phyloP scores from a whole-genome alignment of 1,284 basidiomycete genomes.

The Ganoderma meredithae region DNA sequence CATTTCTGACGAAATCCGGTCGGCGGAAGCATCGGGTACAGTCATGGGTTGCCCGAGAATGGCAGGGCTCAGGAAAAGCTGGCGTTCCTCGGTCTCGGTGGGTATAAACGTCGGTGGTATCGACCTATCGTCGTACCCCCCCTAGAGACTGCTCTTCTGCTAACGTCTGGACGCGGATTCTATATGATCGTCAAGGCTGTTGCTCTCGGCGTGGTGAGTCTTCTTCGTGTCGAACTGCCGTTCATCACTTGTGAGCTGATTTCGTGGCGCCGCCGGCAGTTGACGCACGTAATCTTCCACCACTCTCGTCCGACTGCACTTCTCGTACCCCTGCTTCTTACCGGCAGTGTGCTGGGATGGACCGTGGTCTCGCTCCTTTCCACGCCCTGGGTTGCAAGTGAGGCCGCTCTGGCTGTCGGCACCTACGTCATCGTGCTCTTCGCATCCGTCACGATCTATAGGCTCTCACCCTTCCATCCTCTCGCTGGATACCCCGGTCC shows the following conservation, averaged over 20 bases:
- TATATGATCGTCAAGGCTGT: neutral
- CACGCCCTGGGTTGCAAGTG: neutral
- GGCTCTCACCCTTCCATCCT: neutral
- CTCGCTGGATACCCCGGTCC: neutral
- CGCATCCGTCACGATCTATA: neutral
- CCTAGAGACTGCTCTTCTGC: neutral
- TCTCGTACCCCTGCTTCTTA: neutral
- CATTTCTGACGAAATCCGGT: neutral
- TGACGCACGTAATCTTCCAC: neutral
- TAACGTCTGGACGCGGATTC: neutral
- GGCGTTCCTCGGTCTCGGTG: neutral
- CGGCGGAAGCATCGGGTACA: conserved; percentile 2
- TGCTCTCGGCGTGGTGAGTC: neutral
- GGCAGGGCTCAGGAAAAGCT: neutral
- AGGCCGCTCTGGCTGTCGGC: neutral
- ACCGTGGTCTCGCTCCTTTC: neutral
- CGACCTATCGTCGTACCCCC: neutral
- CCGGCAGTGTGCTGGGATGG: neutral
- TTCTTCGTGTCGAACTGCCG: neutral
- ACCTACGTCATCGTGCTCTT: neutral
- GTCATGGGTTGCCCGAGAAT: neutral
- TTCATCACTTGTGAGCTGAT: neutral
- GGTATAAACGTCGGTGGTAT: neutral
- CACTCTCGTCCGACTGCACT: neutral
- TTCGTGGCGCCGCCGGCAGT: neutral